Evolutionary conservation across 495 filamentous ascomycete genomes (phyloP).

Genomic region (Choiromyces venosus): DNA sequence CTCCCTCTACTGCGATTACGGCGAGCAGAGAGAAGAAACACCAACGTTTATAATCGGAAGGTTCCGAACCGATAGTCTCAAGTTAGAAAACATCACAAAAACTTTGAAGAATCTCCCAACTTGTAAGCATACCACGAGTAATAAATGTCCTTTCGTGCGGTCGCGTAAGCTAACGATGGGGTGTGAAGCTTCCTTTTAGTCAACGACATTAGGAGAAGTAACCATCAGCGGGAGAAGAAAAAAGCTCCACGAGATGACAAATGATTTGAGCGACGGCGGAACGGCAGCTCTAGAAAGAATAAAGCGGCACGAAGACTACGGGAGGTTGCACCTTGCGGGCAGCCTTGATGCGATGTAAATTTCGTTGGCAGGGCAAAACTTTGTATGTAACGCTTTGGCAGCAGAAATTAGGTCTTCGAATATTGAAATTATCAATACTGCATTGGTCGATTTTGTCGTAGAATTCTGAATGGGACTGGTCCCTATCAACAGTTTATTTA

Average conservation of each 20-base stretch:
- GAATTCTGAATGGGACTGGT: neutral
- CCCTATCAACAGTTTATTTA: neutral
- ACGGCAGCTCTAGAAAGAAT: neutral
- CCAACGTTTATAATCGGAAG: neutral
- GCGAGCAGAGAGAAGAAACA: neutral
- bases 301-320: neutral
- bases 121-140: neutral
- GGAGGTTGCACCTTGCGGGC: neutral
- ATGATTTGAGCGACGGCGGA: neutral
- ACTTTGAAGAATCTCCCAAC: neutral
- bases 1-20: neutral
- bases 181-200: neutral
- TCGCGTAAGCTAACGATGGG: neutral
- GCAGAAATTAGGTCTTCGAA: neutral
- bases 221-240: neutral
- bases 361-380: neutral
- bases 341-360: neutral
- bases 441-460: neutral
- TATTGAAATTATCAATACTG: neutral
- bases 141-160: neutral
- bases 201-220: neutral
- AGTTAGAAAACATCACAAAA: neutral
- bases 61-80: neutral
- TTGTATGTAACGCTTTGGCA: neutral
- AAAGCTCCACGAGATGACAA: neutral